These are phyloP conservation scores for Epichloe baconii DNA, from an alignment of 2,329 filamentous ascomycete genomes.

Conservation along the genomic window DNA sequence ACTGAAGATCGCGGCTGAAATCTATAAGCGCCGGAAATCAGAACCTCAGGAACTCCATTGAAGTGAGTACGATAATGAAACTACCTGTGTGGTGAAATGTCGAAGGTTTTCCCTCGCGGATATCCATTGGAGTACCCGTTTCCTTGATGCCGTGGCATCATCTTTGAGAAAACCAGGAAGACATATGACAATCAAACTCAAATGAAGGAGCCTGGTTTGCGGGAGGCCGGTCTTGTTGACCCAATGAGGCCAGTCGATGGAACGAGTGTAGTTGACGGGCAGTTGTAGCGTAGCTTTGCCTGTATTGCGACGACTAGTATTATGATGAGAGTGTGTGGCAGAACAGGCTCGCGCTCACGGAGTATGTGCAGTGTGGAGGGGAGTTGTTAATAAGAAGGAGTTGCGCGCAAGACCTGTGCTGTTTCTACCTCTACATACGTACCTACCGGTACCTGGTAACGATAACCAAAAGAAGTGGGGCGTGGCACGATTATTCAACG, in stretches of 20 bases:
- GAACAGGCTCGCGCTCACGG: no score
- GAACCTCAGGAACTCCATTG: neutral
- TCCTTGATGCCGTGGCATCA: conserved; percentile 74
- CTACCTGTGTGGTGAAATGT: conserved; percentile 81
- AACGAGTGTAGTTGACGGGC: neutral
- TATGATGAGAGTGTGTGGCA: neutral
- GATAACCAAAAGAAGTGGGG: no score
- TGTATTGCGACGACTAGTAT: neutral
- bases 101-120: conserved; percentile 64
- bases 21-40: conserved; percentile 9
- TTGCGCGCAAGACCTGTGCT: no score
- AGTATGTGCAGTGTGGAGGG: no score
- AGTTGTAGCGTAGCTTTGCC: neutral
- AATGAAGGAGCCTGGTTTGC: neutral
- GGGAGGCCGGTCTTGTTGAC: neutral
- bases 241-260: neutral
- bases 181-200: conserved; percentile 14
- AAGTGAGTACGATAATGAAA: neutral
- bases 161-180: conserved; percentile 34
- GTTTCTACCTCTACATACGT: no score
- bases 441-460: no score
- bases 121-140: conserved; percentile 74
- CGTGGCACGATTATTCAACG: no score
- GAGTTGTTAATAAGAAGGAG: no score
- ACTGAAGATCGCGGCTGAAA: conserved; percentile 76